Base-by-base conservation (phyloP, 2,329 filamentous ascomycete genomes). In the Hymenoscyphus scutula region DNA sequence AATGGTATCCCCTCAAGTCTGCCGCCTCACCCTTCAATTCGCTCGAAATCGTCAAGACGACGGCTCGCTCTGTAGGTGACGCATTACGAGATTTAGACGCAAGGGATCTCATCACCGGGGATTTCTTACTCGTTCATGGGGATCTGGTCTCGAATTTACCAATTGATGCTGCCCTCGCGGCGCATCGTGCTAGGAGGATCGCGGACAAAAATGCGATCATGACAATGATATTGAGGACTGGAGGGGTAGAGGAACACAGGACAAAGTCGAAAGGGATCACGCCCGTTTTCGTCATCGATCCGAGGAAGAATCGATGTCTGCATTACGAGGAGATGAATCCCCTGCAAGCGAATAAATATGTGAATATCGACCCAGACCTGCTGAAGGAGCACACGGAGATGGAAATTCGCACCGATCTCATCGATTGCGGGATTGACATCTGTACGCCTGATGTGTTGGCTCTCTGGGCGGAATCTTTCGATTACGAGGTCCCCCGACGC, bases 401-500 rank as follows among this genome's bases (percentile, higher is more conserved):
- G 58, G 92, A 96, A 70, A 81, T 97, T 23, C 87, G 93, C 45
- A 86, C 89, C 67, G 94, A 99, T 76, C 79, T 99, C 63, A 90
- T 98, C 65, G 95, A 99, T 76, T 93, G 92, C 70, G 90, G 91
- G 59, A 95, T 99, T 72, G 95, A 99, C 74, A 98, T 99, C 67
- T 98, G 94, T 77, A 98, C 95, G 0, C 93, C 94, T 0, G 95
- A 98, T 73, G 93, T 97, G 8, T 83, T 98, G 53, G 93, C 93
- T 7, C 79, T 98, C 62, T 99, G 95, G 91, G 95, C 92, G 8
- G 95, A 99, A 77, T 97, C 93, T 73, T 99, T 98, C 71, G 94
- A 99, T 75, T 98, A 97, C 75, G 92, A 97, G 74, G 83, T 92
- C 7, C 92, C 94, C 1, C 85, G 93, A 60, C 89, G 89, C 71